A percentile compares a stretch with the other conserved stretches of the same genome.
Conservation (phyloP, 2,329 filamentous ascomycete species). For the Lasiodiplodia citricola region DNA sequence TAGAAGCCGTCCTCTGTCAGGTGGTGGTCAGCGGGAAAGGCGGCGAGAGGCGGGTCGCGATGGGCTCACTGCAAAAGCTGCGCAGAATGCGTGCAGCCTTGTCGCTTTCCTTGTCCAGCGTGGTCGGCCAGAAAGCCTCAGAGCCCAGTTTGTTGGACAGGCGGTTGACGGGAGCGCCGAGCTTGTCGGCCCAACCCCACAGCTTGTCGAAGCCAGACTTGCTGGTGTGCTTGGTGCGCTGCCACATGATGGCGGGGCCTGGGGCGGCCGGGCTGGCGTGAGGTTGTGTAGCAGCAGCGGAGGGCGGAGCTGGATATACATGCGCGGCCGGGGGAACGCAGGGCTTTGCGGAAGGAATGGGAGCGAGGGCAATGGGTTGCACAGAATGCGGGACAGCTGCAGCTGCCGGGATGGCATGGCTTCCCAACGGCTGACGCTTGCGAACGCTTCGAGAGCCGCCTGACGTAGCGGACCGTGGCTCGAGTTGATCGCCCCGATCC, state of each 20-base stretch:
- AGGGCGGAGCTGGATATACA: constrained; percentile 17
- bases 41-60: constrained; percentile 1
- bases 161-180: constrained; percentile 78
- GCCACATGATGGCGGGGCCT: constrained; percentile 50
- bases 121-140: constrained; percentile 85
- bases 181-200: constrained; percentile 70
- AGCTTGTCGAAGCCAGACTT: constrained; percentile 77
- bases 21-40: constrained; percentile 30
- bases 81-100: constrained; percentile 88
- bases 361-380: constrained; percentile 23
- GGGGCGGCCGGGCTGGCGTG: constrained; percentile 14
- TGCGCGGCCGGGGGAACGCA: not conserved
- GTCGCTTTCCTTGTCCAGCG: constrained; percentile 86
- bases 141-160: constrained; percentile 80
- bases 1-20: constrained; percentile 70
- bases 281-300: constrained; percentile 4
- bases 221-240: constrained; percentile 58
- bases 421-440: constrained; percentile 22
- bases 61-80: constrained; percentile 80
- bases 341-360: constrained; percentile 1
- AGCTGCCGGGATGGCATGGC: constrained; percentile 20
- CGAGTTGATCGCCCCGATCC: constrained; percentile 21
- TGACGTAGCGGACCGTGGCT: constrained; percentile 24
- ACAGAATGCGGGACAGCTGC: constrained; percentile 25
- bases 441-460: constrained; percentile 21